Evolutionary conservation across 139 green algal genomes (phyloP).

Genomic region (Picochlorum costavermella): DNA sequence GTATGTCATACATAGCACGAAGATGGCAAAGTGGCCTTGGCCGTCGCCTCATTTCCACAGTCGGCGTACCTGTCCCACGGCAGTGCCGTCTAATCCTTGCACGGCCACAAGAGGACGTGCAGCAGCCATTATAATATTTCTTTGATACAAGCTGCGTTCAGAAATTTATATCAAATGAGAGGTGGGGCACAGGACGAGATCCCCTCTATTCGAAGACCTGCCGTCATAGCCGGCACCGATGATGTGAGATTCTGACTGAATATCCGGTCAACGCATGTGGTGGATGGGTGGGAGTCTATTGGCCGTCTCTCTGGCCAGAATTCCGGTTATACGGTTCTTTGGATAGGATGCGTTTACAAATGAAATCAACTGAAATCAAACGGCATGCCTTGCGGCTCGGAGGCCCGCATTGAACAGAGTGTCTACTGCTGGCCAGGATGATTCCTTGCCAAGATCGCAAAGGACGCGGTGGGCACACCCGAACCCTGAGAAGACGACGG

Average conservation of each 20-base stretch:
- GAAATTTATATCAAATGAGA: background rate
- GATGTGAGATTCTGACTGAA: too few species aligned
- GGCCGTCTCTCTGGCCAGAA: too few species aligned
- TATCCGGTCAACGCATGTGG: too few species aligned
- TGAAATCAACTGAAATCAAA: background rate
- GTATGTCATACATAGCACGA: background rate
- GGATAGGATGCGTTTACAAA: background rate
- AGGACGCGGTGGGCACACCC: slow-evolving; percentile 84
- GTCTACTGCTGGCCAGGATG: slow-evolving; percentile 53
- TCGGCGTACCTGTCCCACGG: slow-evolving; percentile 8
- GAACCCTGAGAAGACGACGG: slow-evolving; percentile 91
- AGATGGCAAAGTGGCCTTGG: too few species aligned
- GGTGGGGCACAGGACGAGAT: background rate
- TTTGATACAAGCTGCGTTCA: background rate
- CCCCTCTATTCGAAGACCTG: background rate
- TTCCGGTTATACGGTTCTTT: too few species aligned
- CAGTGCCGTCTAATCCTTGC: slow-evolving; percentile 45
- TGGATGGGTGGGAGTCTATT: too few species aligned
- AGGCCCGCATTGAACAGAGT: slow-evolving; percentile 49
- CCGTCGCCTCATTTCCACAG: background rate
- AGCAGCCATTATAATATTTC: slow-evolving; percentile 45
- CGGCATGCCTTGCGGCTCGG: slow-evolving; percentile 29
- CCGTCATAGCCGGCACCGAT: background rate
- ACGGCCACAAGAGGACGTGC: slow-evolving; percentile 81
- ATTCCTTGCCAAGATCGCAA: slow-evolving; percentile 65